Base-by-base conservation (phyloP, 331 rosid genomes). In the Stylosanthes scabra region DNA sequence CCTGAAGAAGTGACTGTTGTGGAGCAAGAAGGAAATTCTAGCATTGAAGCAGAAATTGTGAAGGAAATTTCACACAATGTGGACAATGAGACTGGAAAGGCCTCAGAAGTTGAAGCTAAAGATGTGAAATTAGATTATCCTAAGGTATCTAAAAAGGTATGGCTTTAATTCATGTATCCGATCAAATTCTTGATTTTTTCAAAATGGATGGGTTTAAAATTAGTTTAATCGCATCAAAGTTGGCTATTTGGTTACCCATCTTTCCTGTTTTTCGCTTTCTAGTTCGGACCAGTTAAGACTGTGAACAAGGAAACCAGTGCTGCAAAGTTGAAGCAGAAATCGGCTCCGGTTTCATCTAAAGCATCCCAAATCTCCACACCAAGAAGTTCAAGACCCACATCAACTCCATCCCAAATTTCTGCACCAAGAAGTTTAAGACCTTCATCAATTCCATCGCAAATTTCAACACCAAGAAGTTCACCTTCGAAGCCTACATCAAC, bases 121-220 rank as follows among this genome's bases (percentile, higher is more conserved):
- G 58, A 62, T 63, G 80, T 73, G 42, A 79, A 82, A 55, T 68
- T 65, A 64, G 77, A 68, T 66, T 75, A 28, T 10, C 72, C 11
- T 37, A 86, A 83, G 70, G 76, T 69, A 72, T 63, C 81, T 60
- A 80, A 42, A 58, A 86, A 86, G 96, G 92, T 91, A 70, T 72
- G n/a, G 59, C 62, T 34, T 66, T 20, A 44, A 55, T 70, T 69
- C 46, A 25, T 63, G 29, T 50, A 57, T 67, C 15, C 57, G n/a
- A 6, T 64, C 70, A 47, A 25, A 34, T 69, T 76, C 9, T 12
- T 78, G 59, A 20, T 16, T 64, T 11, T 39, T 5, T 25, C 16
- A 34, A 63, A 56, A 55, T 8, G 16, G 8, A 66, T 27, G 45
- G 9, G 67, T 15, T 56, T 66, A 52, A 59, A 11, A 47, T 11